These are phyloP conservation scores for Chytriomyces sp. DNA, from an alignment of 192 early-diverging fungal genomes.

Conservation along the genomic window DNA sequence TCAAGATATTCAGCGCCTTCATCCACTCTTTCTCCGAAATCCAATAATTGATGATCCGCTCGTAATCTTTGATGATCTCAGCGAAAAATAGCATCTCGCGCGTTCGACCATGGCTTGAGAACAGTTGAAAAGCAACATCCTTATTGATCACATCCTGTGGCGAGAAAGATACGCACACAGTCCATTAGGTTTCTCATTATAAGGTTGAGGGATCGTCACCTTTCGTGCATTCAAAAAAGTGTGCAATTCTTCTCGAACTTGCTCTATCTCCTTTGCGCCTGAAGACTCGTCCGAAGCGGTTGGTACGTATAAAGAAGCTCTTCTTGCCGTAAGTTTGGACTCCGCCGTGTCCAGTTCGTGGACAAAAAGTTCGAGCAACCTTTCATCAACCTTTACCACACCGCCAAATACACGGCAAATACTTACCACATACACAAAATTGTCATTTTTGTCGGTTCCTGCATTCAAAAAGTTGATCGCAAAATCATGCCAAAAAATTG, in stretches of 20 bases:
- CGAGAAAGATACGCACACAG: neutral
- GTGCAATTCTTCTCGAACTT: conserved; percentile 71
- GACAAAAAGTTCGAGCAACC: conserved; percentile 26
- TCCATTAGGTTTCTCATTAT: conserved; percentile 3
- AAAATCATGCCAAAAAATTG: neutral
- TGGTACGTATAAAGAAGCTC: neutral
- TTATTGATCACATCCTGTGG: conserved; percentile 43
- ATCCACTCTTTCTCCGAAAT: conserved; percentile 74
- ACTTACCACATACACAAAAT: conserved; percentile 30
- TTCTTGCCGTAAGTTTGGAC: conserved; percentile 1
- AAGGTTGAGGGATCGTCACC: conserved; percentile 32
- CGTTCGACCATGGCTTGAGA: conserved; percentile 83
- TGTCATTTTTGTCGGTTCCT: conserved; percentile 24
- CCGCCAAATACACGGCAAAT: neutral
- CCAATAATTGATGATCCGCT: conserved; percentile 85
- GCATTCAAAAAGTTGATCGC: neutral
- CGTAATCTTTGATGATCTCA: conserved; percentile 80
- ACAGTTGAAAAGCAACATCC: conserved; percentile 75
- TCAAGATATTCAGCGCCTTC: conserved; percentile 76
- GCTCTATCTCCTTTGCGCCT: conserved; percentile 54
- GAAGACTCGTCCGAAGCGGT: neutral
- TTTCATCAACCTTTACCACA: conserved; percentile 1
- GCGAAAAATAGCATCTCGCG: conserved; percentile 73
- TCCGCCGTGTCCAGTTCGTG: conserved; percentile 28
- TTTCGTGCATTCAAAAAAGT: conserved; percentile 72